Evolutionary conservation across 2,329 filamentous ascomycete genomes (phyloP), one percentile per base, ranked within the genome.

Genomic region (Penicillium concentricum): DNA sequence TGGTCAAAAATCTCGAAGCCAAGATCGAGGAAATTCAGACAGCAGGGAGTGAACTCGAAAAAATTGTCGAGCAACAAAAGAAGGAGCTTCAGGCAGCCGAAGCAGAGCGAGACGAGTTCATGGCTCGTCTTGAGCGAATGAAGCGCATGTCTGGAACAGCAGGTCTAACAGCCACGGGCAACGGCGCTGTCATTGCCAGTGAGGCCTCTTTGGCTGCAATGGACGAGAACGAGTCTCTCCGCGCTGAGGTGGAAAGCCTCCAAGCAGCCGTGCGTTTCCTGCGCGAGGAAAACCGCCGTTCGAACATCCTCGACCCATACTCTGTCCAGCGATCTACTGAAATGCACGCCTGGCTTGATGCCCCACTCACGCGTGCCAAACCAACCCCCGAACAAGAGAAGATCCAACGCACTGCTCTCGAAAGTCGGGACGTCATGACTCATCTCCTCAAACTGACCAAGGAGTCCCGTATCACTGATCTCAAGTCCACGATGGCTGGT

Each of bases 201-300:
- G 70, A 71, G 32, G 68, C 70, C 28, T 77, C 76, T 9, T 57
- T 78, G 20, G 74, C 72, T 7, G 67, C 75, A 18, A 73, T 76
- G 67, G 72, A 70, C n/a, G 75, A 78, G 62, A 77, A 77, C 51
- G 76, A 77, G 57, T 65, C 69, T 50, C 72, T 78, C 26, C 73
- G 76, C 28, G 66, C 72, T 15, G 78, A 80, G 58, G 72, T 79
- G 20, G 66, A 67, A 50, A 74, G 69, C 59, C 71, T 80, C 13
- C 76, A 79, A 68, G 72, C 76, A n/a, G 75, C 77, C 1, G 74
- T 79, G 7, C 76, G 78, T 46, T 79, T 75, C 63, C 65, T 79
- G 8, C 75, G 76, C 34, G 73, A 76, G 51, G 78, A 80, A 49
- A 79, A 77, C 57, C 72, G 74, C 26, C 74, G 74, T 26, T 64